A percentile compares a stretch with the other conserved stretches of the same genome.
Conservation (phyloP, 2,329 filamentous ascomycete species). For the Hirsutella thompsonii region DNA sequence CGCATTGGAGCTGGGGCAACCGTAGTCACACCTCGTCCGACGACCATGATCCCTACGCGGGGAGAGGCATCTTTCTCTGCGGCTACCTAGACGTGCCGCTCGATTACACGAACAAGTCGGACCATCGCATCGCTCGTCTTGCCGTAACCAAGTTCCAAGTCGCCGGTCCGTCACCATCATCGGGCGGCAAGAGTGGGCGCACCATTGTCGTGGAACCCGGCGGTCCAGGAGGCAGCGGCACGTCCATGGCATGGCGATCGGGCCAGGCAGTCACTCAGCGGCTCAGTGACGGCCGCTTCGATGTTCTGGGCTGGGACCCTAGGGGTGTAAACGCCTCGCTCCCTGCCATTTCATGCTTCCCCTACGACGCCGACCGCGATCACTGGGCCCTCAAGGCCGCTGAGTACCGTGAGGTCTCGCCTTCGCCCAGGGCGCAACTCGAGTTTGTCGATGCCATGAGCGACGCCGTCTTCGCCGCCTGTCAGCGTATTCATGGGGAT, state of each 20-base stretch:
- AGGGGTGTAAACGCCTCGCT: slow-evolving; percentile 35
- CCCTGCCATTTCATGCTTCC: slow-evolving; percentile 32
- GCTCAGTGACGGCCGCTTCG: slow-evolving; percentile 27
- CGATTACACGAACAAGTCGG: slow-evolving; percentile 31
- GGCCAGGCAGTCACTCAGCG: slow-evolving; percentile 24
- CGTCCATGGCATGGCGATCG: slow-evolving; percentile 23
- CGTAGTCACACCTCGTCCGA: not conserved
- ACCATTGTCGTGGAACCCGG: slow-evolving; percentile 38
- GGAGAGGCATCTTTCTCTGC: slow-evolving; percentile 26
- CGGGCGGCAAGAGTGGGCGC: slow-evolving; percentile 26
- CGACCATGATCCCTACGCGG: slow-evolving; percentile 18
- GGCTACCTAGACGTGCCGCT: slow-evolving; percentile 34
- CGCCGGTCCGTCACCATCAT: too few relatives aligned
- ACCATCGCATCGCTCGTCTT: slow-evolving; percentile 28
- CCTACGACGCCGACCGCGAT: slow-evolving; percentile 30
- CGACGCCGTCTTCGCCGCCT: slow-evolving; percentile 29
- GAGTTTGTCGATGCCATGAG: slow-evolving; percentile 31
- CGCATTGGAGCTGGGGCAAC: slow-evolving; percentile 33
- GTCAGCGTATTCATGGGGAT: slow-evolving; percentile 28
- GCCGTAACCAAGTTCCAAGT: slow-evolving; percentile 37
- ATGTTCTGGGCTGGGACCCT: slow-evolving; percentile 42
- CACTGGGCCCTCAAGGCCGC: slow-evolving; percentile 28
- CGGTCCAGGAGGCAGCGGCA: slow-evolving; percentile 36
- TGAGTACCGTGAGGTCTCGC: slow-evolving; percentile 24
- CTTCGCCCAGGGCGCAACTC: slow-evolving; percentile 23